Percentiles rank a stretch among this genome's conserved stretches.
These are phyloP conservation scores for Spinellus fusiger DNA, from an alignment of 192 early-diverging fungal genomes.

Conservation along the genomic window DNA sequence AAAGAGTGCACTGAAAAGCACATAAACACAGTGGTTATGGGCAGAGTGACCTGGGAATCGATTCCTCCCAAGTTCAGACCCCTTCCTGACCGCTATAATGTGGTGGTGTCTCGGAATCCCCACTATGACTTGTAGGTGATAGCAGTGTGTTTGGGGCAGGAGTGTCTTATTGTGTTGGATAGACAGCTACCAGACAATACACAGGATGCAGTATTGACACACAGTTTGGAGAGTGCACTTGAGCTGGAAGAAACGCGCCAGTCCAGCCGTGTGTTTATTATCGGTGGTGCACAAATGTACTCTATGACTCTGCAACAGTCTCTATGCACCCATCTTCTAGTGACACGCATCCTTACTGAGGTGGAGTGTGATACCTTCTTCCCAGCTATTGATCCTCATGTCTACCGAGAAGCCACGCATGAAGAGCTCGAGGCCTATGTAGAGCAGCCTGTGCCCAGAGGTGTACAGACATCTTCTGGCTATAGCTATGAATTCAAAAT, in stretches of 20 bases:
- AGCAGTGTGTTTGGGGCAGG: background rate
- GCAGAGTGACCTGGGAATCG: slow-evolving; percentile 88
- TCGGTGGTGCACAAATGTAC: slow-evolving; percentile 80
- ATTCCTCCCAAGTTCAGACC: slow-evolving; percentile 82
- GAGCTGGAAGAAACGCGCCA: slow-evolving; percentile 37
- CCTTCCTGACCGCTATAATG: slow-evolving; percentile 70
- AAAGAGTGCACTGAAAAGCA: background rate
- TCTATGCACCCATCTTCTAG: slow-evolving; percentile 52
- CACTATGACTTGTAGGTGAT: slow-evolving; percentile 35
- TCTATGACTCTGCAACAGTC: slow-evolving; percentile 54
- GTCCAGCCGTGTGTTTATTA: slow-evolving; percentile 59
- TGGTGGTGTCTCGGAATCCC: slow-evolving; percentile 71
- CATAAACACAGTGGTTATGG: slow-evolving; percentile 89
- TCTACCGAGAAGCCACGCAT: slow-evolving; percentile 36
- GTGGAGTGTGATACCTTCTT: slow-evolving; percentile 80
- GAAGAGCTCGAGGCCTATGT: slow-evolving; percentile 45
- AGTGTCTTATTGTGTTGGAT: background rate
- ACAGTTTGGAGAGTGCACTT: slow-evolving; percentile 51
- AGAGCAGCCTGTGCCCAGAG: slow-evolving; percentile 30
- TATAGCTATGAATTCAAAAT: slow-evolving; percentile 58
- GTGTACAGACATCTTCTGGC: slow-evolving; percentile 45
- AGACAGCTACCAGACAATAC: slow-evolving; percentile 15
- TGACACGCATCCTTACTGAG: slow-evolving; percentile 60
- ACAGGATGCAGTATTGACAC: slow-evolving; percentile 32
- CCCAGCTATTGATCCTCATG: slow-evolving; percentile 44